phyloP scores from a whole-genome alignment of 495 filamentous ascomycete genomes.

The Aspergillus cavernicola region DNA sequence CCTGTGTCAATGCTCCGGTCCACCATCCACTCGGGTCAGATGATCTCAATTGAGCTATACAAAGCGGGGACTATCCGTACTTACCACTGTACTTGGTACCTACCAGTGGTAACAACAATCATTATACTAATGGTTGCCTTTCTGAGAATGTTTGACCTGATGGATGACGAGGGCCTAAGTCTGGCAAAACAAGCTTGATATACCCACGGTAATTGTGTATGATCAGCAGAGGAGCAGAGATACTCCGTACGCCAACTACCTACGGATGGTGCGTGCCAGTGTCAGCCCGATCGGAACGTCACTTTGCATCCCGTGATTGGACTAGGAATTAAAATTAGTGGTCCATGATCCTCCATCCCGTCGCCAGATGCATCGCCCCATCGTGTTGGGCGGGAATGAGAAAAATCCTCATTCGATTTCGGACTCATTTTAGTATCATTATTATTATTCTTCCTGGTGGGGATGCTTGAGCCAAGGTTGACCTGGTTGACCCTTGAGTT shows the following conservation, averaged over 20 bases:
- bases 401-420: slow-evolving; percentile 1
- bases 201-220: no score
- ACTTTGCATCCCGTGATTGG: slow-evolving; percentile 21
- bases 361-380: slow-evolving; percentile 6
- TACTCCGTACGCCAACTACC: no score
- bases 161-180: no score
- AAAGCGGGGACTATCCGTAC: background rate
- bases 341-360: slow-evolving; percentile 7
- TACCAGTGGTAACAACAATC: no score
- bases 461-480: no score
- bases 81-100: background rate
- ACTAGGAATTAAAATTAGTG: slow-evolving; percentile 6
- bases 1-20: slow-evolving; percentile 8
- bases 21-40: slow-evolving; percentile 18
- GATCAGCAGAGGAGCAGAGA: no score
- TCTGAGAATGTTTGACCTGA: no score
- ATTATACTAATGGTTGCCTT: no score
- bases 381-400: slow-evolving; percentile 14
- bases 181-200: no score
- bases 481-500: background rate
- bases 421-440: no score
- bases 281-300: slow-evolving; percentile 24
- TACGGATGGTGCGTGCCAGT: background rate
- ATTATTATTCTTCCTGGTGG: no score
- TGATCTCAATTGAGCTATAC: slow-evolving; percentile 12